phyloP scores from a whole-genome alignment of 208 protist genomes.

The Novymonas esmeraldas region DNA sequence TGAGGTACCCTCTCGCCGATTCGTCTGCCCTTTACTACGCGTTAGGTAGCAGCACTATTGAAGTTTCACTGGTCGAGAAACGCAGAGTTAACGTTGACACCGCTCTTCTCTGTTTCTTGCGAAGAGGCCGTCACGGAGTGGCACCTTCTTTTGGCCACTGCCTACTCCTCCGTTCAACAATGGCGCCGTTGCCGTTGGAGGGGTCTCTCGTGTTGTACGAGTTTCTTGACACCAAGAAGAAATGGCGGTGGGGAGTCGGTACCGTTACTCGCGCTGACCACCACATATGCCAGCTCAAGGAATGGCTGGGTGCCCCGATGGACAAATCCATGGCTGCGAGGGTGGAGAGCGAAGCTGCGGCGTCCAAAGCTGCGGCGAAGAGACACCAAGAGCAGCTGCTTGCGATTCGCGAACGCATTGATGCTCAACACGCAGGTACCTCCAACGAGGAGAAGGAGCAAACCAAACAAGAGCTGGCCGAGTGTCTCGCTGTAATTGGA shows the following conservation, averaged over 20 bases:
- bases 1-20: not conserved
- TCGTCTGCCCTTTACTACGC: not conserved
- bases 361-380: slow-evolving; percentile 16
- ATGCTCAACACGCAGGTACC: slow-evolving; percentile 2
- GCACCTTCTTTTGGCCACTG: not conserved
- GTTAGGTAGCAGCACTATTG: slow-evolving; percentile 6
- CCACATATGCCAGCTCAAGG: slow-evolving; percentile 17
- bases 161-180: no score
- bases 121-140: not conserved
- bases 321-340: slow-evolving; percentile 4
- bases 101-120: not conserved
- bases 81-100: no score
- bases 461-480: slow-evolving; percentile 14
- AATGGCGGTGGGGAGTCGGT: slow-evolving; percentile 24
- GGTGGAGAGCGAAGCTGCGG: slow-evolving; percentile 16
- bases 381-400: slow-evolving; percentile 19
- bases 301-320: slow-evolving; percentile 15
- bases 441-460: slow-evolving; percentile 21
- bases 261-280: slow-evolving; percentile 18
- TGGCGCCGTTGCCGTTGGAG: slow-evolving; percentile 5
- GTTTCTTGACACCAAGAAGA: slow-evolving; percentile 28
- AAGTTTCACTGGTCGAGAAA: not conserved
- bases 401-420: slow-evolving; percentile 21
- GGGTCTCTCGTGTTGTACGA: slow-evolving; percentile 27
- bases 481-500: slow-evolving; percentile 25